A percentile compares a stretch with the other conserved stretches of the same genome.
These are phyloP conservation scores for Ogataea philodendri DNA, from an alignment of 805 yeast species.

Conservation along the genomic window DNA sequence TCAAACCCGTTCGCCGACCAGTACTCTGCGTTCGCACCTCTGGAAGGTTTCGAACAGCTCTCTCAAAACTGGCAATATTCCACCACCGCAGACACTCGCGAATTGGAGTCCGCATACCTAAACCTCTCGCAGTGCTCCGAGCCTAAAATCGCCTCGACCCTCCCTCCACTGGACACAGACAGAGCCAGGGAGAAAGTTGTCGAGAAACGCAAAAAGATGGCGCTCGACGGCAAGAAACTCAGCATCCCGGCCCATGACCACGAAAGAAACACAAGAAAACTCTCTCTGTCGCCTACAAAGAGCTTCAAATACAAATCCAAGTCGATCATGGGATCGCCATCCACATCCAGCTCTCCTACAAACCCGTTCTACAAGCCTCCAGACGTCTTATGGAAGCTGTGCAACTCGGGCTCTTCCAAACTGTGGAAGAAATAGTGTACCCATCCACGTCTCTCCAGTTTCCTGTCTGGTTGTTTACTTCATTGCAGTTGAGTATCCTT, in stretches of 20 bases:
- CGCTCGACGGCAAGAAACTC: conserved; percentile 1
- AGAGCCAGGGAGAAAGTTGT: conserved; percentile 4
- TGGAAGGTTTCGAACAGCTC: conserved; percentile 16
- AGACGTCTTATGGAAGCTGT: conserved; percentile 24
- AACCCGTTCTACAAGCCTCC: conserved; percentile 32
- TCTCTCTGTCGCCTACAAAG: conserved; percentile 11
- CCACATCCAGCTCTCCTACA: conserved; percentile 16
- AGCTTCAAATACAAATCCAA: conserved; percentile 17
- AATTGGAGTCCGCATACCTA: neutral
- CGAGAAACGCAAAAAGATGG: conserved; percentile 7
- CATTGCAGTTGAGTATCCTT: too few relatives aligned
- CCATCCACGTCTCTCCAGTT: too few relatives aligned
- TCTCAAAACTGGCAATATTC: conserved; percentile 11
- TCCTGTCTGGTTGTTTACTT: too few relatives aligned
- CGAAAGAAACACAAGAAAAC: conserved; percentile 5
- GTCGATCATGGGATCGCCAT: conserved; percentile 11
- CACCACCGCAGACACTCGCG: neutral
- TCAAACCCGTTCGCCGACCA: too few relatives aligned
- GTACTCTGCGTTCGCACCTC: conserved; percentile 8
- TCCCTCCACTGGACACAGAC: neutral
- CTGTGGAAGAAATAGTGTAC: conserved; percentile 3
- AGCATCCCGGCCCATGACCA: neutral
- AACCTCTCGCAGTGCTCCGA: neutral
- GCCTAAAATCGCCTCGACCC: neutral
- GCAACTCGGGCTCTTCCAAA: conserved; percentile 11